Conservation (phyloP, 78 protist species). For the Tieghemostelium lacteum region DNA sequence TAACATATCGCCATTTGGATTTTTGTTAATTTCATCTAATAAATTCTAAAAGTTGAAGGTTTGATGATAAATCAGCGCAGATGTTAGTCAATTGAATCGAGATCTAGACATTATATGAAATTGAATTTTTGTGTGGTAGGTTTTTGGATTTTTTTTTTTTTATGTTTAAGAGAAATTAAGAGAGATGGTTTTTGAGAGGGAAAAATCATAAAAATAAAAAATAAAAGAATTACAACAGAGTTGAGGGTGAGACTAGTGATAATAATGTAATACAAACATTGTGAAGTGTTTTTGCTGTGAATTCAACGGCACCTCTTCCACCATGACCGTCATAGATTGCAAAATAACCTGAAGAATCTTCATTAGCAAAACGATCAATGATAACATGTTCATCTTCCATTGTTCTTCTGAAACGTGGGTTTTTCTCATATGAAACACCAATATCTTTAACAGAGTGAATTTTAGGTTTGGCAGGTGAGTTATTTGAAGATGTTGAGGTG, state of each 20-base stretch:
- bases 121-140: too few relatives aligned
- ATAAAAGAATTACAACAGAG: neutral
- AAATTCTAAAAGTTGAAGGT: slow-evolving; percentile 24
- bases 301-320: slow-evolving; percentile 82
- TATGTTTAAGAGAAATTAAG: neutral
- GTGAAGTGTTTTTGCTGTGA: slow-evolving; percentile 78
- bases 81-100: too few relatives aligned
- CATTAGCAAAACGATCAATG: slow-evolving; percentile 67
- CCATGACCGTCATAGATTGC: slow-evolving; percentile 86
- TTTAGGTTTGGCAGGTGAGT: slow-evolving; percentile 18
- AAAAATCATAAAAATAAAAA: neutral
- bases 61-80: neutral
- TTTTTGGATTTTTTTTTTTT: neutral
- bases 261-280: too few relatives aligned
- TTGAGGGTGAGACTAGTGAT: too few relatives aligned
- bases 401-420: slow-evolving; percentile 73
- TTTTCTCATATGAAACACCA: slow-evolving; percentile 67
- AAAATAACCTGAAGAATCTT: slow-evolving; percentile 54
- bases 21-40: slow-evolving; percentile 54
- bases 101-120: too few relatives aligned
- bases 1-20: slow-evolving; percentile 51
- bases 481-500: neutral
- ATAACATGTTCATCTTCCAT: slow-evolving; percentile 84
- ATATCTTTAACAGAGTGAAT: slow-evolving; percentile 70
- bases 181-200: neutral